These are phyloP conservation scores for Pleurostoma richardsiae DNA, from an alignment of 2,329 filamentous ascomycete species.

Conservation along the genomic window DNA sequence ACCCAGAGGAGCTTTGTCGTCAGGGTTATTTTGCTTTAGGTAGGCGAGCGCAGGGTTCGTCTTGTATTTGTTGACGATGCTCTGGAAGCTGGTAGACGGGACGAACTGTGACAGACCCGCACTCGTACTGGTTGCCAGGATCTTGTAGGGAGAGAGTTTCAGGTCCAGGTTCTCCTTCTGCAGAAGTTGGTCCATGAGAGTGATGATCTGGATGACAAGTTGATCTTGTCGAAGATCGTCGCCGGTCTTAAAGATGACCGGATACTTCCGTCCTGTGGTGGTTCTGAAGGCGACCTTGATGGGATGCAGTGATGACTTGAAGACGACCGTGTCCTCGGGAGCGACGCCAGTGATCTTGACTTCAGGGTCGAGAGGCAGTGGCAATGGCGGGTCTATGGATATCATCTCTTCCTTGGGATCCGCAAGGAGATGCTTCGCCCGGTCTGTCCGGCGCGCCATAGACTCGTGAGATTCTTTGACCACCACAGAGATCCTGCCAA, in stretches of 20 bases:
- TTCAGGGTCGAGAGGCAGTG: slow-evolving; percentile 82
- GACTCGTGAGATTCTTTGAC: slow-evolving; percentile 77
- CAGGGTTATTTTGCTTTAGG: slow-evolving; percentile 83
- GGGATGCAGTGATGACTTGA: slow-evolving; percentile 91
- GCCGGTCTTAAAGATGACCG: slow-evolving; percentile 94
- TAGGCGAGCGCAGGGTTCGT: slow-evolving; percentile 71
- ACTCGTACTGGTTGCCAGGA: slow-evolving; percentile 83
- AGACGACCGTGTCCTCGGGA: slow-evolving; percentile 82
- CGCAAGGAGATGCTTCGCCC: slow-evolving; percentile 75
- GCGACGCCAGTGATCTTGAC: slow-evolving; percentile 74
- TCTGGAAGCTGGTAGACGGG: slow-evolving; percentile 77
- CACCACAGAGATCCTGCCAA: slow-evolving; percentile 85
- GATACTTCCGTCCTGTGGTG: slow-evolving; percentile 69
- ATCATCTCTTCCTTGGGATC: slow-evolving; percentile 89
- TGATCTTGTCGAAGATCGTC: slow-evolving; percentile 97
- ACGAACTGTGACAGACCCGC: slow-evolving; percentile 94
- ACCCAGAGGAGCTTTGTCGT: slow-evolving; percentile 73
- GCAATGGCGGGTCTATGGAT: slow-evolving; percentile 77
- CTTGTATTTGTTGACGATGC: slow-evolving; percentile 78
- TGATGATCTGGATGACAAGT: slow-evolving; percentile 94
- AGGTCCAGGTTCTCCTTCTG: slow-evolving; percentile 95
- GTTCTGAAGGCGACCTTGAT: slow-evolving; percentile 91
- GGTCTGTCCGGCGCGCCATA: slow-evolving; percentile 74
- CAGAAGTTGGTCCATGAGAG: slow-evolving; percentile 91
- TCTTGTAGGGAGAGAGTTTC: slow-evolving; percentile 92